These are phyloP conservation scores for Globisporangium emineosum DNA, from an alignment of 352 stramenopile genomes.

Conservation along the genomic window DNA sequence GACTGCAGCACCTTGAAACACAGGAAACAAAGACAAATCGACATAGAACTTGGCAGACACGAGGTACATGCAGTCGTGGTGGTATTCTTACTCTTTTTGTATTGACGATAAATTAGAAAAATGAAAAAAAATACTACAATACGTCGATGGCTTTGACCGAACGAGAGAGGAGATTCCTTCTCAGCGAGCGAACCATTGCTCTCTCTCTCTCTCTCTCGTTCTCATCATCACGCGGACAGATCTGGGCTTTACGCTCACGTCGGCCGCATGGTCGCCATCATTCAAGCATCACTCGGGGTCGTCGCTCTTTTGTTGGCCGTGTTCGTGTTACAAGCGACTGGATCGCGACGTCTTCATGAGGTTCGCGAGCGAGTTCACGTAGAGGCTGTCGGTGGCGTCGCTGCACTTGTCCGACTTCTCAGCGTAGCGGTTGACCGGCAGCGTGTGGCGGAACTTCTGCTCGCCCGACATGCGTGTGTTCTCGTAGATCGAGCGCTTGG, in stretches of 20 bases:
- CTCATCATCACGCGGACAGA: background rate
- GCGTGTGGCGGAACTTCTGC: conserved; percentile 35
- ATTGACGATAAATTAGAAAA: conserved; percentile 3
- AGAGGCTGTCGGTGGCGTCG: conserved; percentile 41
- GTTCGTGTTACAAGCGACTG: conserved; percentile 33
- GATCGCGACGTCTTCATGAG: conserved; percentile 33
- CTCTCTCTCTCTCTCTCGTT: background rate
- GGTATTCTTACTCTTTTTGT: background rate
- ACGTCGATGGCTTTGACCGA: background rate
- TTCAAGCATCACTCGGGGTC: no score
- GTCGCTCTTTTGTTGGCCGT: background rate
- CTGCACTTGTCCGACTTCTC: conserved; percentile 41
- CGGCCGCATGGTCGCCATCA: background rate
- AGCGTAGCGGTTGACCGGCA: conserved; percentile 34
- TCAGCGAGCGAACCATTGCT: background rate
- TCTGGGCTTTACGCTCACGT: no score
- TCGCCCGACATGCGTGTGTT: conserved; percentile 54
- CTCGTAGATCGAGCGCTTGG: conserved; percentile 49
- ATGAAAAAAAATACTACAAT: background rate
- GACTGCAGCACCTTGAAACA: no score
- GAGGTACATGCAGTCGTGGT: background rate
- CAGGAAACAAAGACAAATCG: no score
- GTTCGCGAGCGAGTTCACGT: conserved; percentile 43
- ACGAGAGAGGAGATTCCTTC: background rate
- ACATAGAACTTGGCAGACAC: no score